Evolutionary conservation across 495 filamentous ascomycete genomes (phyloP), one percentile per base, ranked within the genome.

Genomic region (Xylaria nigripes): DNA sequence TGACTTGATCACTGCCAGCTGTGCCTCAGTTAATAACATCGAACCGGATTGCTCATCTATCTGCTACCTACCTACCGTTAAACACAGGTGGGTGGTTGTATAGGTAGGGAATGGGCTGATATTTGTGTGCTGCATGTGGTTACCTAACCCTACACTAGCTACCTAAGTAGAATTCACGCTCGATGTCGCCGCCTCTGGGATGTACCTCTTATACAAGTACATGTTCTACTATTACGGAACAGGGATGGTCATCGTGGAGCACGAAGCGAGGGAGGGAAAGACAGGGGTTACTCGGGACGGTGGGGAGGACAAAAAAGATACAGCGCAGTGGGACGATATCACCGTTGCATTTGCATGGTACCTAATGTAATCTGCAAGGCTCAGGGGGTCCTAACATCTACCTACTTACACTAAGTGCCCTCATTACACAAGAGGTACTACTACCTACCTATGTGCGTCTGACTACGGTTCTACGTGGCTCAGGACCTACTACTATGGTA

Each of bases 301-400:
- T 18, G 50, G 50, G 29, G 45, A 50, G 22, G 19, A 49, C 45
- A 43, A 29, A 43, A 55, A 54, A 54, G 51, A 48, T 55, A 55
- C 45, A 54, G 36, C 45, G 52, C 45, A 55, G 16, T 30, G 45
- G 45, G 8, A 32, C 45, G 43, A 46, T 55, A 48, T 49, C 45
- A 55, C 45, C 5, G 45, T 55, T 55, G 25, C 52, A 55, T 55
- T 49, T 36, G 32, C 32, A 36, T 36, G 32, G 32, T 30, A 10
- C 5, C 10, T 5, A 36, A 13, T 5, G 34, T 18, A 32, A 55
- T 29, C 34, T 55, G 52, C 52, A 55, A 49, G 52, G 36, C 30
- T 49, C 45, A 55, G 52, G 52, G 52, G 32, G 41, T 19, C 4
- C 38, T 42, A n/a, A n/a, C 18, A 4, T 42, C 3, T 42, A 3